Base-by-base conservation (phyloP, 208 protist genomes). In the Leishmania tropica region DNA sequence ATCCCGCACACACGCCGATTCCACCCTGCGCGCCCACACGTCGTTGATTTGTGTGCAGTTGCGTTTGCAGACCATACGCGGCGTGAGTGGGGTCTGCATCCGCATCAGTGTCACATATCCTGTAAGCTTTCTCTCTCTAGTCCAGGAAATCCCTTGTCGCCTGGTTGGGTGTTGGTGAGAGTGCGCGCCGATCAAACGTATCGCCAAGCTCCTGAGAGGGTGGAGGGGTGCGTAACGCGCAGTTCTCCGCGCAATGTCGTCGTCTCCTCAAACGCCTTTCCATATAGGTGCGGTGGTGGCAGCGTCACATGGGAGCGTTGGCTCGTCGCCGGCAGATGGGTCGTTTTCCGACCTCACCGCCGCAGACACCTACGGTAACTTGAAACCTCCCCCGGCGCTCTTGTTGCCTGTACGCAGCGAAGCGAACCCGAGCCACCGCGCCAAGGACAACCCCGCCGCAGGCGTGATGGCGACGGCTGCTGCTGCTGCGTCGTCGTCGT, bases 201-300 rank as follows among this genome's bases (percentile, higher is more conserved):
- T 74, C 70, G n/a, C 24, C 24, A 37, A 11, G 40, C 24, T 51
- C 24, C 42, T 31, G 70, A 45, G 45, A 37, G 45, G 24, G 67
- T 8, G 40, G 21, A 48, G 28, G 37, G 0, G 10, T 40, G 45
- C 11, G 42, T 74, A 1, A 74, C 45, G 28, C 24, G n/a, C 45
- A 45, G 17, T 45, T 7, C 37, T 8, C 21, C 40, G 28, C 37
- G 13, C 11, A 37, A 74, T 74, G 68, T 21, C 68, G 24, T 47
- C 68, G 45, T 19, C 40, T 74, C 10, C 45, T n/a, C 24, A 74
- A 35, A 42, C 13, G 45, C 13, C 40, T 53, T 58, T 40, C 51
- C 54, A 64, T 62, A 75, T 15, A 42, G 53, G 37, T 75, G 86
- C 54, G 65, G 80, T 48, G 80, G 35, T 21, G 19, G 7, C 45